Conservation (phyloP, 805 yeast species). For the Teunomyces cretensis region DNA sequence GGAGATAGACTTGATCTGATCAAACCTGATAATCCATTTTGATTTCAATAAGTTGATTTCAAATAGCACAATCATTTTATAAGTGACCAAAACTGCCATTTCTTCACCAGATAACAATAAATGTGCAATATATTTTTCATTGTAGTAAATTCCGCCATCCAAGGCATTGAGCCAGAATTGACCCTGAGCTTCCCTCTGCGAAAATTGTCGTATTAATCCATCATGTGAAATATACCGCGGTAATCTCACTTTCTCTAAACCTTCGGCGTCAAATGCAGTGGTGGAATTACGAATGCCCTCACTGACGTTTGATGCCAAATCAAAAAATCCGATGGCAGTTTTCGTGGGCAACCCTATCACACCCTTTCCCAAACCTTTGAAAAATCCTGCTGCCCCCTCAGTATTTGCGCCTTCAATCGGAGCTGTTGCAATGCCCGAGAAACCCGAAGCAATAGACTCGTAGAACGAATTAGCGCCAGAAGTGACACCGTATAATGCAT, state of each 20-base stretch:
- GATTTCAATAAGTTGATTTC: conserved; percentile 58
- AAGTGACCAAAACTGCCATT: conserved; percentile 72
- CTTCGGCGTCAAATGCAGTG: conserved; percentile 79
- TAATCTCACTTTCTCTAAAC: conserved; percentile 74
- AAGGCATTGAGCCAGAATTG: conserved; percentile 86
- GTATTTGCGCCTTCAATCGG: conserved; percentile 88
- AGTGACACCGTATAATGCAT: conserved; percentile 80
- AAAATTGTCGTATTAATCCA: conserved; percentile 71
- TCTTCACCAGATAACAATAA: conserved; percentile 80
- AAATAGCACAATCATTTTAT: conserved; percentile 65
- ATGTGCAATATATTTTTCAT: conserved; percentile 83
- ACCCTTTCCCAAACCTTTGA: conserved; percentile 93
- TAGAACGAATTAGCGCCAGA: conserved; percentile 87
- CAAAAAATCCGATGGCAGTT: conserved; percentile 93
- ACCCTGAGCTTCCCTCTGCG: conserved; percentile 86
- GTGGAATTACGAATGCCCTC: conserved; percentile 94
- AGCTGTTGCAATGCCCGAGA: conserved; percentile 85
- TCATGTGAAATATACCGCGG: conserved; percentile 76
- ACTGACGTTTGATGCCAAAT: conserved; percentile 86
- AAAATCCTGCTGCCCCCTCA: conserved; percentile 89
- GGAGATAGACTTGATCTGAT: conserved; percentile 65
- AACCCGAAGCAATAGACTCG: conserved; percentile 83
- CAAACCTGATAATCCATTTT: conserved; percentile 72
- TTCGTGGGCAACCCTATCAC: conserved; percentile 95
- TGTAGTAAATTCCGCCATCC: conserved; percentile 73